Percentiles rank a stretch among this genome's conserved stretches.
These are phyloP conservation scores for Phytophthora capsici DNA, from an alignment of 352 stramenopile species.

Conservation along the genomic window DNA sequence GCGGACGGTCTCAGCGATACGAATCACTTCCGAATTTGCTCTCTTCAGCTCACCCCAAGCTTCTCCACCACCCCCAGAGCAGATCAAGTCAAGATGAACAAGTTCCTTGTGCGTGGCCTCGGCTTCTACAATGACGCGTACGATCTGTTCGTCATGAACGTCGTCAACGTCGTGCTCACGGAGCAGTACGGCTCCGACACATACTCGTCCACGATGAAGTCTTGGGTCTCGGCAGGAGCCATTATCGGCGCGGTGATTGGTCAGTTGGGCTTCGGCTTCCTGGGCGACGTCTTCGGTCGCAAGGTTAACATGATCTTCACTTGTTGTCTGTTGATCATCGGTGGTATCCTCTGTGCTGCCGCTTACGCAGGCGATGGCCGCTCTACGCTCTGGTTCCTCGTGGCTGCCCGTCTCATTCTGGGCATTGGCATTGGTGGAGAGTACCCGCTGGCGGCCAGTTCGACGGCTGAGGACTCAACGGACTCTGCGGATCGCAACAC, in stretches of 20 bases:
- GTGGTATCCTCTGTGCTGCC: conserved; percentile 22
- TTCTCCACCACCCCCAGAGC: background rate
- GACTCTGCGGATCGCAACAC: conserved; percentile 52
- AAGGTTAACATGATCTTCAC: conserved; percentile 37
- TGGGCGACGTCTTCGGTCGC: conserved; percentile 30
- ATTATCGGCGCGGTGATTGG: conserved; percentile 30
- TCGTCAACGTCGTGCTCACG: conserved; percentile 83
- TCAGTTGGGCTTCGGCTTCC: conserved; percentile 27
- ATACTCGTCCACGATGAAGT: conserved; percentile 71
- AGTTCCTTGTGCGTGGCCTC: conserved; percentile 71
- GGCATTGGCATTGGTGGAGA: conserved; percentile 30
- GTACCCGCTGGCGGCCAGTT: conserved; percentile 53
- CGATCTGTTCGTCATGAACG: conserved; percentile 86
- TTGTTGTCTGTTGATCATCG: conserved; percentile 22
- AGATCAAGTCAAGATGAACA: conserved; percentile 48
- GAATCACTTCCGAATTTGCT: conserved; percentile 24
- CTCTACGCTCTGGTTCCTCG: conserved; percentile 26
- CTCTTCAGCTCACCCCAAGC: background rate
- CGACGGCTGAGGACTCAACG: conserved; percentile 64
- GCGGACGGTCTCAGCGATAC: conserved; percentile 16
- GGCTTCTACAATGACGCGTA: conserved; percentile 85
- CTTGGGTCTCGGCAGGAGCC: conserved; percentile 54
- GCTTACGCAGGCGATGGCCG: conserved; percentile 15
- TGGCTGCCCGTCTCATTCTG: conserved; percentile 23
- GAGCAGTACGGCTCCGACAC: conserved; percentile 69